phyloP scores from a whole-genome alignment of 345 rosid genomes.

The Laguncularia racemosa region DNA sequence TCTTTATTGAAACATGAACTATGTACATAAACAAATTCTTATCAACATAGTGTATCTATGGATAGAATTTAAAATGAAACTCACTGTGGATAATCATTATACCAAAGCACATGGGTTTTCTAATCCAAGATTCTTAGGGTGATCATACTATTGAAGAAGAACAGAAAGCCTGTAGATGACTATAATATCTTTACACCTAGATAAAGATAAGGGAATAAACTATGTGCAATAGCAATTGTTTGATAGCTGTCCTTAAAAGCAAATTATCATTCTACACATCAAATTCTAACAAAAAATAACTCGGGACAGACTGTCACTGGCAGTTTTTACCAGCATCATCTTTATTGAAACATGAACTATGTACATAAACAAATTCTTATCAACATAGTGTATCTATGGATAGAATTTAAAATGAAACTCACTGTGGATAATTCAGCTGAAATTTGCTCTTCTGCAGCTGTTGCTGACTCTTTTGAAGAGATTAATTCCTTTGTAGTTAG shows the following conservation, averaged over 20 bases:
- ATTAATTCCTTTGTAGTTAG: constrained; percentile 46
- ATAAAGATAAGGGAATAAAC: too few relatives aligned
- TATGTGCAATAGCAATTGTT: too few relatives aligned
- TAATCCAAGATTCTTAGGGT: too few relatives aligned
- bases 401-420: constrained; percentile 21
- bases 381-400: constrained; percentile 1
- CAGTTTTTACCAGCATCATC: too few relatives aligned
- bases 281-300: too few relatives aligned
- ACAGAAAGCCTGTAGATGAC: too few relatives aligned
- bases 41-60: constrained; percentile 1
- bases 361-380: background rate
- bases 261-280: too few relatives aligned
- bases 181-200: too few relatives aligned
- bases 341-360: background rate
- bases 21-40: background rate
- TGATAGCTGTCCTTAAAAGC: too few relatives aligned
- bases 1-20: background rate
- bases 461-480: constrained; percentile 59
- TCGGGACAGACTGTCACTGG: too few relatives aligned
- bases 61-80: constrained; percentile 14
- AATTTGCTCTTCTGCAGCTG: constrained; percentile 60
- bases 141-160: too few relatives aligned
- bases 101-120: background rate
- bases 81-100: constrained; percentile 75
- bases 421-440: constrained; percentile 80